Evolutionary conservation across 2,329 filamentous ascomycete genomes (phyloP).

Genomic region (Diaporthe vaccinii): DNA sequence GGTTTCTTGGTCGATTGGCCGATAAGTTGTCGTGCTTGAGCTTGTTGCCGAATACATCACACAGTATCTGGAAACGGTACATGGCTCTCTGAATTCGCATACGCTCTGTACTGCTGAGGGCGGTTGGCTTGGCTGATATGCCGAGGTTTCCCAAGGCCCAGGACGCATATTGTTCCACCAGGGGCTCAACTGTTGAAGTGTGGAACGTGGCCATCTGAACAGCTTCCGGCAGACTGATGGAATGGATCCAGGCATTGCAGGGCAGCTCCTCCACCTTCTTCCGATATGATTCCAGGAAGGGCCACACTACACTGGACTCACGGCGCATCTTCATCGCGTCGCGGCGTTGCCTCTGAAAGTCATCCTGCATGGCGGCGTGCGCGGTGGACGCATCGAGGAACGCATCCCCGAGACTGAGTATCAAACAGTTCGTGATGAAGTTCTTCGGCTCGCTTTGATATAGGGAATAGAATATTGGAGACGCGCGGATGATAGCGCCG

Average conservation of each 20-base stretch:
- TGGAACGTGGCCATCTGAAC: neutral
- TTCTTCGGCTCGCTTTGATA: slow-evolving; percentile 1
- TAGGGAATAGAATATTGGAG: neutral
- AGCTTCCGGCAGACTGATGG: neutral
- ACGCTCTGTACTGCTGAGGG: neutral
- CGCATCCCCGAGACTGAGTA: neutral
- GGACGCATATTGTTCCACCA: neutral
- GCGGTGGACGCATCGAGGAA: slow-evolving; percentile 16
- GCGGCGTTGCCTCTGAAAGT: neutral
- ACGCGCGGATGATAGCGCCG: neutral
- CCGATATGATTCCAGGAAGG: slow-evolving; percentile 4
- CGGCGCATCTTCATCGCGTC: neutral
- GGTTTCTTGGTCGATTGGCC: neutral
- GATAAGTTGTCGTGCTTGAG: neutral
- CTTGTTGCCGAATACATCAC: slow-evolving; percentile 13
- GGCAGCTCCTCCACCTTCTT: neutral
- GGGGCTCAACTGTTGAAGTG: slow-evolving; percentile 2
- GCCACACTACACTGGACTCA: neutral
- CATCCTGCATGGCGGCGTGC: slow-evolving; percentile 1
- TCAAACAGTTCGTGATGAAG: slow-evolving; percentile 5
- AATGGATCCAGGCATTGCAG: neutral
- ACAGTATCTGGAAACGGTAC: slow-evolving; percentile 17
- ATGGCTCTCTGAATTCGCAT: slow-evolving; percentile 14
- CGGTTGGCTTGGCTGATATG: neutral
- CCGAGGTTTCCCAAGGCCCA: slow-evolving; percentile 6